A percentile compares a stretch with the other conserved stretches of the same genome.
Evolutionary conservation across 208 protist genomes (phyloP).

Genomic region (Crithidia brevicula): DNA sequence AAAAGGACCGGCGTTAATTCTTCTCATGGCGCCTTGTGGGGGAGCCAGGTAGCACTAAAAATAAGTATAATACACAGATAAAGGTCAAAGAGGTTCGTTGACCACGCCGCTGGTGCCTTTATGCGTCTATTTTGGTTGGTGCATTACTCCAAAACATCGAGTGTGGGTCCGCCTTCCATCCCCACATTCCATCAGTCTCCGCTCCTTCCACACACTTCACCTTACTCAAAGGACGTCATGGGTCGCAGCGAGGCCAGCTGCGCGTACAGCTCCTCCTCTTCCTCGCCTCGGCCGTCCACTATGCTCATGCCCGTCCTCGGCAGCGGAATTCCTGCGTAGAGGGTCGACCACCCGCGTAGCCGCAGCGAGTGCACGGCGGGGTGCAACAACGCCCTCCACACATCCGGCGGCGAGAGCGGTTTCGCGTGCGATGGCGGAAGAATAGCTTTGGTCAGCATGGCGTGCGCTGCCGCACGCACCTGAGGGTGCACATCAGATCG

Average conservation of each 20-base stretch:
- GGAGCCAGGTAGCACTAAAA: no score
- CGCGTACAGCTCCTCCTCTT: not conserved
- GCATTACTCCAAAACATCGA: no score
- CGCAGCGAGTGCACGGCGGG: slow-evolving; percentile 20
- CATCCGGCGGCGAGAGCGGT: not conserved
- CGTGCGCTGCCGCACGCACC: not conserved
- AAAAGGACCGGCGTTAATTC: no score
- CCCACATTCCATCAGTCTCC: no score
- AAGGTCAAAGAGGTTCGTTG: no score
- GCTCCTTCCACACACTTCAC: no score
- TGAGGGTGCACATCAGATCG: not conserved
- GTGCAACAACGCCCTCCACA: slow-evolving; percentile 4
- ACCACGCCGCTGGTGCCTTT: no score
- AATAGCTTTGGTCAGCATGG: not conserved
- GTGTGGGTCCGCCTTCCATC: no score
- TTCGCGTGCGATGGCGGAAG: not conserved
- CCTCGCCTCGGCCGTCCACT: not conserved
- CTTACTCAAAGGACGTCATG: slow-evolving; percentile 45
- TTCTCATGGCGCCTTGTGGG: no score
- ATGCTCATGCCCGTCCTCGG: not conserved
- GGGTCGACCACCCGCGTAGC: slow-evolving; percentile 22
- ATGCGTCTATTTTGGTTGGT: no score
- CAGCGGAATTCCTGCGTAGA: slow-evolving; percentile 21
- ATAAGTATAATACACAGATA: no score
- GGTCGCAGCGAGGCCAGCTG: slow-evolving; percentile 25